Percentiles rank a stretch among this genome's conserved stretches.
These are phyloP conservation scores for Dipteronia dyeriana DNA, from an alignment of 345 rosid species.

Conservation along the genomic window DNA sequence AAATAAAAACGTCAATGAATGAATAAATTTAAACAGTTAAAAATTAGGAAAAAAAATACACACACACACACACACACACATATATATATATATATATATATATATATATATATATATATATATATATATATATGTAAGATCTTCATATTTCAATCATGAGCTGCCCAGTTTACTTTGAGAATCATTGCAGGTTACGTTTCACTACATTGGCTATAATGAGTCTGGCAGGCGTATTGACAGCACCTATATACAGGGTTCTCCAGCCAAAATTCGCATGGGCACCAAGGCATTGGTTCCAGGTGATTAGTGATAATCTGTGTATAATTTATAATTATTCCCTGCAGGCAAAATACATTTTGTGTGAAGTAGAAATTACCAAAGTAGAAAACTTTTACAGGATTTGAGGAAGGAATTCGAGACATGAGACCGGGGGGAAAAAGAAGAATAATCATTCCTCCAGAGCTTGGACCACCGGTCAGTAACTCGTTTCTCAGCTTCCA, in stretches of 20 bases:
- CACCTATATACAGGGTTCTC: conserved; percentile 83
- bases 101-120: too few relatives aligned
- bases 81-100: too few relatives aligned
- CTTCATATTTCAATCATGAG: conserved; percentile 13
- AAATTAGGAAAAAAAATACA: not conserved
- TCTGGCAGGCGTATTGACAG: conserved; percentile 92
- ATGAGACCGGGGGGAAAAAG: conserved; percentile 96
- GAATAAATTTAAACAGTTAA: not conserved
- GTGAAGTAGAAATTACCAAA: not conserved
- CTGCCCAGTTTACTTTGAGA: conserved; percentile 18
- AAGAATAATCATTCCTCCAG: conserved; percentile 94
- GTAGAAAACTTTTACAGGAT: conserved; percentile 52
- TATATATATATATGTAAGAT: not conserved
- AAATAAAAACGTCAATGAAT: too few relatives aligned
- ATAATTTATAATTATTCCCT: not conserved
- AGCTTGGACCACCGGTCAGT: conserved; percentile 97
- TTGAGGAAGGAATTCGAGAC: conserved; percentile 84
- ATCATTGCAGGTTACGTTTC: conserved; percentile 71
- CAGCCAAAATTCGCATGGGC: conserved; percentile 88
- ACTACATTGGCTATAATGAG: conserved; percentile 88
- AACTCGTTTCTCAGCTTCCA: not conserved
- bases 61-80: too few relatives aligned
- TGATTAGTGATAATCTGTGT: conserved; percentile 12
- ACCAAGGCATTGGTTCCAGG: conserved; percentile 94
- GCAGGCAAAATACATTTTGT: not conserved